Base-by-base conservation (phyloP, 2,329 filamentous ascomycete species). In the Aspergillus fumigatus region DNA sequence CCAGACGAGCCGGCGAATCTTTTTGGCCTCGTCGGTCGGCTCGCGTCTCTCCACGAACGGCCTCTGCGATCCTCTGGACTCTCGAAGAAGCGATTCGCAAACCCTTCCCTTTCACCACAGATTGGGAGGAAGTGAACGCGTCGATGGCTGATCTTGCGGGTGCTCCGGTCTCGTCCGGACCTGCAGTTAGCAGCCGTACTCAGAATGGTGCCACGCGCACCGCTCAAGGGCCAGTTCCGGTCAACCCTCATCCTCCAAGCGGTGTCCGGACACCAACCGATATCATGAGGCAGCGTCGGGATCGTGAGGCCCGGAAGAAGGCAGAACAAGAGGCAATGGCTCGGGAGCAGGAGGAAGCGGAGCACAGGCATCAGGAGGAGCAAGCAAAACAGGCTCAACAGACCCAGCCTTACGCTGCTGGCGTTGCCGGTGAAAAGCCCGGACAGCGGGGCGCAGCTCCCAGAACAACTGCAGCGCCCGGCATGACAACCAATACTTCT, bases 21-120 rank as follows among this genome's bases (percentile, higher is more conserved):
- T 76, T 83, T 77, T 72, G 83, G 83, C 73, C 82, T 73, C 67
- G 64, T 54, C 70, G 75, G 56, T 75, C 70, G 10, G 75, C 70
- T 59, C 86, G 85, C 67, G 87, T 97, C 73, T 96, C 92, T 50
- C 88, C 85, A 65, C 86, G 89, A 62, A 96, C 91, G 49, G 89
- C 90, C 62, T 90, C 89, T 73, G 93, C 94, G 40, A 92, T 99
- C 71, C 87, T 96, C 66, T 97, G 89, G 79, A 86, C 92, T 40
- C 84, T 97, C 56, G 92, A 97, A 79, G 91, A 95, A 78, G 91
- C 90, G 40, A 82, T 97, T 64, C 88, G 92, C 48, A 84, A 88
- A 49, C 92, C 93, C 2, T 84, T 91, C 63, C 80, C 85, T 50
- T 95, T 97, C 75, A 95, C 92, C 8, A 83, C 89, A 25, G 92